phyloP scores from a whole-genome alignment of 2,329 filamentous ascomycete species.

The Penicillium sp. region DNA sequence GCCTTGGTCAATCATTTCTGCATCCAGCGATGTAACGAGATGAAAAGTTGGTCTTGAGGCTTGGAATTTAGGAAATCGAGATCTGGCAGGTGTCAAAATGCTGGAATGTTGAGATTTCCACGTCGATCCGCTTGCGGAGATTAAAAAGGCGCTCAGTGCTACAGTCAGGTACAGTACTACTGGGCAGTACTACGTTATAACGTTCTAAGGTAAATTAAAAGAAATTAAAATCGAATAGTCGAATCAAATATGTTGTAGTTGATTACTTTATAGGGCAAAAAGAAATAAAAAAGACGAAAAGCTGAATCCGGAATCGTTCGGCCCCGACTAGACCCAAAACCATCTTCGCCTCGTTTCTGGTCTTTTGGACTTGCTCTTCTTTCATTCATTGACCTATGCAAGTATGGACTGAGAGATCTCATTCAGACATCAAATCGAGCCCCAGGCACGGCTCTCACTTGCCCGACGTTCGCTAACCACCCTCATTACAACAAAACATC shows the following conservation, averaged over 20 bases:
- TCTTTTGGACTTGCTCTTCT: not conserved
- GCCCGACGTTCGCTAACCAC: not conserved
- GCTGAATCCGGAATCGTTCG: constrained; percentile 2
- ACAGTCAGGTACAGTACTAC: not conserved
- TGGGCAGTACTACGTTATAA: not conserved
- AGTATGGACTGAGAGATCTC: not conserved
- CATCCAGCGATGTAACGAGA: not conserved
- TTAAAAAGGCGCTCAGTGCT: not conserved
- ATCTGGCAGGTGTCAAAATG: not conserved
- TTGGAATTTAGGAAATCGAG: not conserved
- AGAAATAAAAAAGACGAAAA: not conserved
- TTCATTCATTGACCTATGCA: not conserved
- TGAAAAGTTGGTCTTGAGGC: not conserved
- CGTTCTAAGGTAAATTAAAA: not conserved
- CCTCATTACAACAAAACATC: not conserved
- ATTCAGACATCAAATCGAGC: not conserved
- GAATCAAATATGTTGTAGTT: not conserved
- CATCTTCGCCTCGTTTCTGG: not conserved
- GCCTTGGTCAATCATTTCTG: not conserved
- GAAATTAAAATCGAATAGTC: not conserved
- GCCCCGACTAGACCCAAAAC: constrained; percentile 4
- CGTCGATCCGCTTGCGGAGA: not conserved
- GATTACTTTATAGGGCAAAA: not conserved
- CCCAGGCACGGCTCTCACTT: not conserved
- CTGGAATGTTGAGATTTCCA: not conserved